Conservation (phyloP, 306 rosid genomes). For the Spatholobus suberectus region DNA sequence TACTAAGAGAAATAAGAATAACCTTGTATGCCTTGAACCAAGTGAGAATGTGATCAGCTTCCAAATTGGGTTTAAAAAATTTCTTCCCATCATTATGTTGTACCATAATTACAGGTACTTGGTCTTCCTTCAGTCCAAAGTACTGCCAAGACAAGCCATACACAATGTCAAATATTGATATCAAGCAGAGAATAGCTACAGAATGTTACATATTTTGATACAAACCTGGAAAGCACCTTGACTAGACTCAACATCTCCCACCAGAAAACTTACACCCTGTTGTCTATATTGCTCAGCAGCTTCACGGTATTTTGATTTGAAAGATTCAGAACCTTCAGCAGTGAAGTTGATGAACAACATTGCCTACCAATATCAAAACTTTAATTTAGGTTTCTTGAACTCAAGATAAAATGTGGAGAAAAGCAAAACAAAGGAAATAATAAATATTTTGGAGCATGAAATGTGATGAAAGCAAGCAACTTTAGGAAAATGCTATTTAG, state of each 20-base stretch:
- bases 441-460: background rate
- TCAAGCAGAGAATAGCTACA: background rate
- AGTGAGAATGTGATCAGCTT: conserved; percentile 67
- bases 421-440: background rate
- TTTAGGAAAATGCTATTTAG: background rate
- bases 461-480: no score
- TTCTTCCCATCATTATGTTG: conserved; percentile 75
- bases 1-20: conserved; percentile 13
- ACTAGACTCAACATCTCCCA: conserved; percentile 78
- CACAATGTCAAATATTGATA: conserved; percentile 41
- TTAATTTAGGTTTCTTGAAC: conserved; percentile 24
- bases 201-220: conserved; percentile 20
- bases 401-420: background rate
- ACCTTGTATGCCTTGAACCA: conserved; percentile 95
- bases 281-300: conserved; percentile 72
- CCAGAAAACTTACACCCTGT: conserved; percentile 75
- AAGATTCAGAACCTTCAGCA: conserved; percentile 61
- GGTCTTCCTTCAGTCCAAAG: conserved; percentile 86
- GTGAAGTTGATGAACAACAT: conserved; percentile 88
- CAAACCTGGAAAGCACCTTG: conserved; percentile 89
- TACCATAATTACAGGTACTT: conserved; percentile 77
- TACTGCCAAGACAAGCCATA: conserved; percentile 59
- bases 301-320: conserved; percentile 71
- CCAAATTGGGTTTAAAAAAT: conserved; percentile 71
- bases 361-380: conserved; percentile 61